A percentile compares a stretch with the other conserved stretches of the same genome.
These are phyloP conservation scores for Cladosporium sp. DNA, from an alignment of 2,329 filamentous ascomycete species.

Conservation along the genomic window DNA sequence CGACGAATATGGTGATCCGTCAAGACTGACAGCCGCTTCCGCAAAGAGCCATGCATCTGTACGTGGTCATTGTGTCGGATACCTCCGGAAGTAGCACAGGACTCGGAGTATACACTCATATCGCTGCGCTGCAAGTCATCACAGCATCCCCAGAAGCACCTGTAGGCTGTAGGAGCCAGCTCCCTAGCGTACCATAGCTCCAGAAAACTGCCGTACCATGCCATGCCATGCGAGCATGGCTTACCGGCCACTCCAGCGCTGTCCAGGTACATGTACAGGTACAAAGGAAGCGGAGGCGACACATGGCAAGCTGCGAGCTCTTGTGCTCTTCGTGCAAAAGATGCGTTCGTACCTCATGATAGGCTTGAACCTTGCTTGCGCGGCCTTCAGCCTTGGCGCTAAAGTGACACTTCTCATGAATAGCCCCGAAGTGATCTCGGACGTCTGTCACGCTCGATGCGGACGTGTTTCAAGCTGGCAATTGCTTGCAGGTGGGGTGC, in stretches of 20 bases:
- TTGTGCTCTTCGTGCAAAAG: background rate
- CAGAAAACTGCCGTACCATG: background rate
- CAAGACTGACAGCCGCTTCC: too few species aligned
- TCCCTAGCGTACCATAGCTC: background rate
- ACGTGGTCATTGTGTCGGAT: too few species aligned
- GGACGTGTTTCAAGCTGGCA: background rate
- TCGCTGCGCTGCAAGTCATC: too few species aligned
- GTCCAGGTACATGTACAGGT: background rate
- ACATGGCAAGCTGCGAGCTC: background rate
- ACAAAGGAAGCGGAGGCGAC: background rate
- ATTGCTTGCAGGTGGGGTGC: background rate
- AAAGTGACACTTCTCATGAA: background rate
- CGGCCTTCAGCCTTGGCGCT: constrained; percentile 8
- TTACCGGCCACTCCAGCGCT: background rate
- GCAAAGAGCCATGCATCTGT: too few species aligned
- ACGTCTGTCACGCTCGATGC: background rate
- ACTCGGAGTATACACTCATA: too few species aligned
- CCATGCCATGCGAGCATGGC: background rate
- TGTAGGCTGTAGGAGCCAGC: background rate
- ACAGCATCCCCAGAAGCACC: background rate
- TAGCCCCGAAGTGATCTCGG: background rate
- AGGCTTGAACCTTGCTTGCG: constrained; percentile 9
- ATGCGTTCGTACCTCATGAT: background rate
- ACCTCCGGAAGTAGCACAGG: too few species aligned
- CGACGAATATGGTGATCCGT: background rate